Base-by-base conservation (phyloP, 2,329 filamentous ascomycete genomes). In the Stenocarpella maydis region DNA sequence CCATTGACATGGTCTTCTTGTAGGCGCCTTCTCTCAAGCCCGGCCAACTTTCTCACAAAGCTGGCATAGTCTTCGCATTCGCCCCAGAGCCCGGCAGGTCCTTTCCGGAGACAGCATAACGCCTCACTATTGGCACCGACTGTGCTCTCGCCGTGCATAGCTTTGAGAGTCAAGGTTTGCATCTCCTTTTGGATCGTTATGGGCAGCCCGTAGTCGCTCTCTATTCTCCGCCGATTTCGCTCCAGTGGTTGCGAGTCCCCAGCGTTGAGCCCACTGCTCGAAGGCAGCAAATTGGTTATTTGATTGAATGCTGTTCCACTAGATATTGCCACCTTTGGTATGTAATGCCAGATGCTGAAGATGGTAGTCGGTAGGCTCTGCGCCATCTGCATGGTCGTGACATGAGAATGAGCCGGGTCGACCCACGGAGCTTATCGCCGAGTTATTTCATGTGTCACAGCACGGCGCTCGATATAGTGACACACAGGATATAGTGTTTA, bases 61-160 rank as follows among this genome's bases (percentile, higher is more conserved):
- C 41, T 28, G 15, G 31, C 43, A 31, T 68, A 68, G 55, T 71
- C 66, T 2, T 71, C 55, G 21, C 69, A 71, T 4, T 37, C 49
- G n/a, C 49, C 58, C 69, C 69, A 71, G 14, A 58, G 21, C 17
- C 41, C 69, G 17, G 14, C 66, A 34, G 69, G 69, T 7, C 69
- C 69, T 31, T 69, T 71, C 47, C 55, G 47, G 14, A 71, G 43
- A 19, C 65, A 69, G 17, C 31, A 52, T 4, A 68, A 34, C 15
- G 69, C 69, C 50, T 71, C 69, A 50, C 69, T 71, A 47, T 71
- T 37, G 14, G 69, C 69, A 4, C 69, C 69, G 37, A 69, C 65
- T 14, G 34, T 69, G 58, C 58, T 60, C 15, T 68, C 69, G 7
- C 49, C 26, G 43, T 65, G 53, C 41, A 53, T 71, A 26, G 50